These are phyloP conservation scores for Yamadazyma aaseri DNA, from an alignment of 1,139 yeast genomes.

Conservation along the genomic window DNA sequence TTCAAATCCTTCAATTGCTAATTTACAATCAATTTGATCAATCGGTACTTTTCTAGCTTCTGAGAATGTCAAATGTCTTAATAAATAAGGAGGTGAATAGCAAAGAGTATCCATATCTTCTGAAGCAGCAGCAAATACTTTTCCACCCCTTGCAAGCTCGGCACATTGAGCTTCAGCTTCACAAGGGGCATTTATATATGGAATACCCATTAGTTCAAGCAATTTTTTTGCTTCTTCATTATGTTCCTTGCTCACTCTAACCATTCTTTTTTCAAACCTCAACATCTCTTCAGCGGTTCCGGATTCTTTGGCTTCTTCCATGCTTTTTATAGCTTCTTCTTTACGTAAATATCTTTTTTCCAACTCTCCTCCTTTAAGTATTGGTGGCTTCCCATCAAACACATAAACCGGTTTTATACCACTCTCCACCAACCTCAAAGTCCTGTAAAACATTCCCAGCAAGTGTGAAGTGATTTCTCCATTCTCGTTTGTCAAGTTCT, in stretches of 20 bases:
- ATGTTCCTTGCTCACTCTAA: conserved; percentile 82
- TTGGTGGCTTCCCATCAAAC: conserved; percentile 95
- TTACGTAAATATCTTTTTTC: conserved; percentile 79
- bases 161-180: conserved; percentile 99
- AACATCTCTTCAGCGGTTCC: conserved; percentile 77
- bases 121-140: conserved; percentile 95
- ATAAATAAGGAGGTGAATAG: conserved; percentile 77
- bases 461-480: conserved; percentile 96
- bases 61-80: conserved; percentile 89
- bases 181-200: conserved; percentile 90
- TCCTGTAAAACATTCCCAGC: conserved; percentile 94
- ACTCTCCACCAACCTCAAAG: conserved; percentile 81
- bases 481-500: conserved; percentile 77
- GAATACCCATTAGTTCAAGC: conserved; percentile 88
- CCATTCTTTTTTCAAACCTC: conserved; percentile 82
- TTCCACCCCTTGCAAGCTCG: conserved; percentile 79
- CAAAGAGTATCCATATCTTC: conserved; percentile 99
- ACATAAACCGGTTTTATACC: conserved; percentile 96
- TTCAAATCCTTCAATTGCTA: conserved; percentile 74
- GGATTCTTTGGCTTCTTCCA: conserved; percentile 72
- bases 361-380: conserved; percentile 87
- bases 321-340: conserved; percentile 77
- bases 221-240: conserved; percentile 89
- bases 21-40: conserved; percentile 71
- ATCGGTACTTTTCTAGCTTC: conserved; percentile 93